Conservation (phyloP, 2,329 filamentous ascomycete genomes). For the Pseudogymnoascus sp. region DNA sequence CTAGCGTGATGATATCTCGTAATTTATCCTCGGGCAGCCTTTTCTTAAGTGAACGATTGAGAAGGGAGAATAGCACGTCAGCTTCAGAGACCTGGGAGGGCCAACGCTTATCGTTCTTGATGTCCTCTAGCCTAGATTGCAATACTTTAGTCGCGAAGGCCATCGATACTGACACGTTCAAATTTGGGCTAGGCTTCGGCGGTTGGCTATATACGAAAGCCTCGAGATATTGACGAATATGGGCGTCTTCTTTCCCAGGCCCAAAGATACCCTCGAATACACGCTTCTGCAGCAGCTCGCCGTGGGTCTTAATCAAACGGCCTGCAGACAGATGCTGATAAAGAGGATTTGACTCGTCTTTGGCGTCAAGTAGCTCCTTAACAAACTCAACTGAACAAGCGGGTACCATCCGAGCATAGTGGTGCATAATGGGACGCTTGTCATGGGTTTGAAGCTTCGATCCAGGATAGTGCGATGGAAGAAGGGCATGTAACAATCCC, state of each 20-base stretch:
- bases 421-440: conserved; percentile 12
- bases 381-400: conserved; percentile 13
- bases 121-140: conserved; percentile 11
- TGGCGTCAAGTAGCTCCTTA: conserved; percentile 3
- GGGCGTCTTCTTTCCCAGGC: background rate
- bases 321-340: conserved; percentile 9
- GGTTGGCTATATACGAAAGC: conserved; percentile 11
- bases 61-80: conserved; percentile 11
- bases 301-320: conserved; percentile 7
- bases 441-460: conserved; percentile 11
- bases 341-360: conserved; percentile 13
- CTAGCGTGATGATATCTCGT: conserved; percentile 11
- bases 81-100: conserved; percentile 9
- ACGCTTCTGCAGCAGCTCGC: conserved; percentile 11
- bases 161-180: conserved; percentile 15
- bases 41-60: conserved; percentile 10
- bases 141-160: conserved; percentile 13
- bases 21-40: conserved; percentile 7
- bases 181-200: background rate
- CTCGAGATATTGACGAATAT: conserved; percentile 11
- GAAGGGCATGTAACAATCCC: conserved; percentile 12
- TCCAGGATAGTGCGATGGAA: conserved; percentile 13
- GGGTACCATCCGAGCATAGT: conserved; percentile 12
- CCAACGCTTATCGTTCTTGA: conserved; percentile 10
- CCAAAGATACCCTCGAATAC: conserved; percentile 11